Evolutionary conservation across 139 green algal species (phyloP), one percentile per base, ranked within the genome.

Genomic region (Chlamydomonas asymmetrica): DNA sequence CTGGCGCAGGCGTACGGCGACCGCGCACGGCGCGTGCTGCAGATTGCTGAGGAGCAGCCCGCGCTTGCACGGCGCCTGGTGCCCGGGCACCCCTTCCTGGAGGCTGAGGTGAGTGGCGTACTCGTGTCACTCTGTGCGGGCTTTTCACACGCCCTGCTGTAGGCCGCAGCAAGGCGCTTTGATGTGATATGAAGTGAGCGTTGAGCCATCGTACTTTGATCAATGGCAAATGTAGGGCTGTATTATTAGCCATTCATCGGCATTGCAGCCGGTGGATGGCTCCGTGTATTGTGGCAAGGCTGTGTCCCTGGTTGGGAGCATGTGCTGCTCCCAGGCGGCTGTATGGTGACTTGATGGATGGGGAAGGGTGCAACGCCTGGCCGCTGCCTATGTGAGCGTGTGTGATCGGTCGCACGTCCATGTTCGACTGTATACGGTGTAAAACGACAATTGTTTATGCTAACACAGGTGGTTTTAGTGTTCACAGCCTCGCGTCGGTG

Each of bases 1-100:
- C 83, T 96, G 7, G 84, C 87, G n/a, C 41, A 72, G 86, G 71
- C 91, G 13, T 99, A 99, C 68, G 96, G 96, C 35, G 93, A 96
- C 83, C 83, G 90, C 7, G 93, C 94, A 5, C 20, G 38, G 0
- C 38, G 75, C 4, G 85, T 97, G 50, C 59, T 97, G 48, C 93
- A 91, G 18, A 62, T 84, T 45, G 93, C 97, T 32, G 90, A 92
- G 32, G 82, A 96, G 78, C 66, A 92, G 62, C 72, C 69, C 31
- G 81, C 82, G 56, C 87, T 98, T 72, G 90, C 86, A 9, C 68
- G 81, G 69, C 87, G 87, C 39, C 88, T 99, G 34, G 92, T 94
- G 41, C 82, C 86, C 6, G 92, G 93, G 3, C 94, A 98, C 76
- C 94, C 95, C 9, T 81, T 95, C 43, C 73, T 99, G 13, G 93